phyloP scores from a whole-genome alignment of 441 rosid genomes.

The Adansonia madagascariensis region DNA sequence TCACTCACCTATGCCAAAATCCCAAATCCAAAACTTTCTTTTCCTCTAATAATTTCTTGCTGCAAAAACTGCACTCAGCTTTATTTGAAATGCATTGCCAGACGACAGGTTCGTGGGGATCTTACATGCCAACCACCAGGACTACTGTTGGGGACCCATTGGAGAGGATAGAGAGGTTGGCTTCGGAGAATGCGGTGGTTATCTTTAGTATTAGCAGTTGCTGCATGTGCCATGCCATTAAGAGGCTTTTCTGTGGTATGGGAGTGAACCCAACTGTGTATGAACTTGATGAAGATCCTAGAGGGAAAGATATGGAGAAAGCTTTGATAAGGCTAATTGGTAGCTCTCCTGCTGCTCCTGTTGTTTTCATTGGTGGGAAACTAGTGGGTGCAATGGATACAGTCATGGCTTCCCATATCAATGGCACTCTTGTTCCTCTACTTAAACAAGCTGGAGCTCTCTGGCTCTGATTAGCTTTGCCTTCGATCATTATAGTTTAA shows the following conservation, averaged over 20 bases:
- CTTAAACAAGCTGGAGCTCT: constrained; percentile 73
- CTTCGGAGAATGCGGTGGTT: constrained; percentile 69
- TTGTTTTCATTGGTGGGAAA: constrained; percentile 71
- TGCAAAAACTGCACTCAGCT: background rate
- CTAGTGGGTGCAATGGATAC: constrained; percentile 71
- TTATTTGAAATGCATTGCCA: constrained; percentile 46
- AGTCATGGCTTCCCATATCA: constrained; percentile 77
- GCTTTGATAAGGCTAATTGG: constrained; percentile 58
- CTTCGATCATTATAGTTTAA: background rate
- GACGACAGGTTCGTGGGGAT: constrained; percentile 47
- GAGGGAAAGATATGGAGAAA: constrained; percentile 55
- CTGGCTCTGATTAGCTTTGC: constrained; percentile 50
- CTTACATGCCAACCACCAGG: constrained; percentile 42
- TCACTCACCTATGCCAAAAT: background rate
- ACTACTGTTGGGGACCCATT: constrained; percentile 31
- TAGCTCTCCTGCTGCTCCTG: constrained; percentile 53
- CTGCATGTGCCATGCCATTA: constrained; percentile 35
- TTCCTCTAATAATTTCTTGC: background rate
- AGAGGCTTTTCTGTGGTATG: constrained; percentile 73
- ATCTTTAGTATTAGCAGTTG: constrained; percentile 69
- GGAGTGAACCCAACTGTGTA: constrained; percentile 70
- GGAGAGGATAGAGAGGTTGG: constrained; percentile 60
- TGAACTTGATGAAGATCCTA: constrained; percentile 73
- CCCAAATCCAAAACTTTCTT: background rate
- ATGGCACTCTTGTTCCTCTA: constrained; percentile 73